Evolutionary conservation across 345 rosid genomes (phyloP), one percentile per base, ranked within the genome.

Genomic region (Murraya koenigii): DNA sequence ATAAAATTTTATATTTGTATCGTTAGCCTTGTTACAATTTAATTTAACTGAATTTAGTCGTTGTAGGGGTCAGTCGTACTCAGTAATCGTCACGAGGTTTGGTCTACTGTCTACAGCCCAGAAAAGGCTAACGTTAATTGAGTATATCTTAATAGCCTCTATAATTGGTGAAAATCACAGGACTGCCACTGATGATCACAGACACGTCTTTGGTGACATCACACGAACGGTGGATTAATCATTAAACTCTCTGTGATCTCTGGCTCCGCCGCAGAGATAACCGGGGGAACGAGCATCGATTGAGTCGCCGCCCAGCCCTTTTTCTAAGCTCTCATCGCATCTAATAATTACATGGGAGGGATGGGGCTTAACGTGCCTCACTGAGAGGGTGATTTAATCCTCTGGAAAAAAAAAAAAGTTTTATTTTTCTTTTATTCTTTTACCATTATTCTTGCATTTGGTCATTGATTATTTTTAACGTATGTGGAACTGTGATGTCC

Each of bases 211-310:
- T 63, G 36, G 39, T 75, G 77, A 64, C 8, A 32, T 32, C 49
- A 44, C 49, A 41, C 47, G 70, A 47, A 70, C 8, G 7, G 17
- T 4, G 17, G 56, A 60, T 60, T 38, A 66, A 60, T 60, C 69
- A 75, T 75, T 74, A 11, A 73, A 73, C 60, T 73, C 67, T 71
- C 8, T 72, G 47, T 1, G 28, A 25, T 2, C 47, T 41, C 10
- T 6, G 0, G 17, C 17, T 44, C 49, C 58, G 58, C 56, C 58
- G 23, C 26, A 8, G 17, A 25, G 15, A 13, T 52, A 23, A 58
- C 66, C 17, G 8, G n/a, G 74, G 17, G 33, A 10, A 44, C 49
- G 0, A 36, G 3, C 68, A 73, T 39, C 56, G 28, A 38, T 39
- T 26, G n/a, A 17, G 26, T 60, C 58, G 39, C 66, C 65, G 65